Percentiles rank a stretch among this genome's conserved stretches.
Evolutionary conservation across 768 basidiomycete species (phyloP).

Genomic region (Cubamyces sp.): DNA sequence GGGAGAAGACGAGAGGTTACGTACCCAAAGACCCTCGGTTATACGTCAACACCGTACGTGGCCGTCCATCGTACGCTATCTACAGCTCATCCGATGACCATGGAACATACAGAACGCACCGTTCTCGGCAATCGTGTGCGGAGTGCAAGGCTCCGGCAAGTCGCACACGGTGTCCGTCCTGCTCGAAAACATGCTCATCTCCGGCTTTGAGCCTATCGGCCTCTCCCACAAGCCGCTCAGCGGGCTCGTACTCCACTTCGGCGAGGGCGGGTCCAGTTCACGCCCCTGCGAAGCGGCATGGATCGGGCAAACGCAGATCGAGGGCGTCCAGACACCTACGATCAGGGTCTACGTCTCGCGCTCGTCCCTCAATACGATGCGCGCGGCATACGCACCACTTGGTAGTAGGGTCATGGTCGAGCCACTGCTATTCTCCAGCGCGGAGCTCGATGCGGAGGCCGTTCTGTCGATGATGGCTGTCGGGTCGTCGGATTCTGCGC

Average conservation of each 20-base stretch:
- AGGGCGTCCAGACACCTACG: conserved; percentile 36
- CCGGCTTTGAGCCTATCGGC: conserved; percentile 54
- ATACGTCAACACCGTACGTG: conserved; percentile 67
- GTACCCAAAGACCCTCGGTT: conserved; percentile 52
- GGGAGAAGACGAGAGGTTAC: conserved; percentile 31
- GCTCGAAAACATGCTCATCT: conserved; percentile 69
- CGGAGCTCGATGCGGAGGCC: conserved; percentile 71
- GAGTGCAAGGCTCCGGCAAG: conserved; percentile 79
- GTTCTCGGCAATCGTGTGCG: conserved; percentile 75
- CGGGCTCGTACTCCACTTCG: conserved; percentile 71
- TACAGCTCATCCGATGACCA: neutral
- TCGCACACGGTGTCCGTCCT: conserved; percentile 73
- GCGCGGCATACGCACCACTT: conserved; percentile 46
- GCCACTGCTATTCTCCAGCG: conserved; percentile 56
- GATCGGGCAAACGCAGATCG: conserved; percentile 43
- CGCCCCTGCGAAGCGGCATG: conserved; percentile 72
- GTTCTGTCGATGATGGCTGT: conserved; percentile 79
- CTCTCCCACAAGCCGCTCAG: conserved; percentile 55
- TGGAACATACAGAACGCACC: conserved; percentile 59
- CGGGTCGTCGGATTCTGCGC: conserved; percentile 60
- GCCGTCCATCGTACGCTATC: neutral
- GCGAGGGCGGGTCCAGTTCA: conserved; percentile 62
- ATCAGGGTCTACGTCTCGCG: conserved; percentile 60
- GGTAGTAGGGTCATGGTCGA: conserved; percentile 53
- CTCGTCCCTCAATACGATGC: conserved; percentile 65